Base-by-base conservation (phyloP, 768 basidiomycete species). In the Phylloporus scabripes region DNA sequence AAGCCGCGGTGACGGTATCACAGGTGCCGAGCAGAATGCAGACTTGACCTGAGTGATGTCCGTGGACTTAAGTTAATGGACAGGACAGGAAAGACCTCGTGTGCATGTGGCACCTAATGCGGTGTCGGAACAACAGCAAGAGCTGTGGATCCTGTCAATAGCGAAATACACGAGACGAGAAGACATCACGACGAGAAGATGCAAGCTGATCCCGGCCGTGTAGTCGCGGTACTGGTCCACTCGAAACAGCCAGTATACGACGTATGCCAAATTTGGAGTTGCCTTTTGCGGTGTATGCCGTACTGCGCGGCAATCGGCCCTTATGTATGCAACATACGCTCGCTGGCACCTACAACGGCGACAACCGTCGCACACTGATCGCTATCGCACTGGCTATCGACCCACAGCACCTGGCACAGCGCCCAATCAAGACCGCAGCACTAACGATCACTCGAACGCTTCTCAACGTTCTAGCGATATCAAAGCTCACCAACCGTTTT, bases 11-110 rank as follows among this genome's bases (percentile, higher is more conserved):
- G 61, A 67, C 67, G 67, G 65, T 52, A 67, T 33, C 46, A 54
- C 61, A 54, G 53, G 56, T 67, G 67, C 67, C 67, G 65, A 67
- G 57, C 61, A 67, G 43, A 50, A 50, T 59, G 55, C 51, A 63
- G 40, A 55, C 59, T 54, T 48, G 49, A 62, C 50, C 57, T 57
- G 60, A 51, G 58, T 56, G 60, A 67, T 68, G 66, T 69, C 66
- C 66, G 66, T 69, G 66, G 66, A 67, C 57, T 67, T 67, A 67
- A 67, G 68, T 68, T 66, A 66, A 66, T 66, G 48, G 56, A 64
- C 60, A 58, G 58, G 62, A 64, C 56, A 58, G 65, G 67, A 68
- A 66, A 56, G 53, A 53, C 64, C 64, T 62, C 61, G 63, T 60
- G 66, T 62, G 51, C 61, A 67, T 67, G 67, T 67, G 54, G 55